These are phyloP conservation scores for Aspergillus quadrilineatus DNA, from an alignment of 2,329 filamentous ascomycete genomes.

Conservation along the genomic window DNA sequence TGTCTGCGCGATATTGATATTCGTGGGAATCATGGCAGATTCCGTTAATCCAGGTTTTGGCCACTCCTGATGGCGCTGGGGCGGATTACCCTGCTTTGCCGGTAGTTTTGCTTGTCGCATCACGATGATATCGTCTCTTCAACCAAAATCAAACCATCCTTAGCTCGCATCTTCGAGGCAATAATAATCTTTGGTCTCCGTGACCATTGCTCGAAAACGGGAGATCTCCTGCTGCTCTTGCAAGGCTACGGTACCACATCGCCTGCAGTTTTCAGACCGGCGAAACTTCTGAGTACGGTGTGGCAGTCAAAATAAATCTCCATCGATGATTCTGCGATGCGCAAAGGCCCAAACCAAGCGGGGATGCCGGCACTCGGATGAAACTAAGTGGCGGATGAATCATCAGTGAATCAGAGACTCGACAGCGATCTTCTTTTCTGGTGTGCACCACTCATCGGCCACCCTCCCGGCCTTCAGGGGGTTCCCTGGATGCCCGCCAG, in stretches of 20 bases:
- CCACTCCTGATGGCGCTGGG: not conserved
- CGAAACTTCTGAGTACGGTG: constrained; percentile 5
- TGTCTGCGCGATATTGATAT: not conserved
- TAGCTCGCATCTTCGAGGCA: not conserved
- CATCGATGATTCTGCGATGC: constrained; percentile 14
- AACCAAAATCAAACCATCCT: not conserved
- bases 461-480: constrained; percentile 2
- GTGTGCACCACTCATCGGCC: constrained; percentile 15
- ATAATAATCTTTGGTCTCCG: constrained; percentile 3
- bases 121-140: not conserved
- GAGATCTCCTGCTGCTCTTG: not conserved
- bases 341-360: constrained; percentile 20
- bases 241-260: constrained; percentile 18
- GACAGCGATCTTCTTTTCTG: constrained; percentile 9
- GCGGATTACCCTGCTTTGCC: not conserved
- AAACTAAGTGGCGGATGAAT: constrained; percentile 20
- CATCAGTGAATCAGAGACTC: constrained; percentile 6
- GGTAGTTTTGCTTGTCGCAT: not conserved
- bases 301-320: not conserved
- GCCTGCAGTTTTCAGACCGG: not conserved
- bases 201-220: constrained; percentile 3
- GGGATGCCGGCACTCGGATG: constrained; percentile 1
- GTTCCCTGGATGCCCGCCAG: constrained; percentile 6
- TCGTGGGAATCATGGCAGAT: not conserved
- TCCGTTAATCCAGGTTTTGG: not conserved